Base-by-base conservation (phyloP, 2,329 filamentous ascomycete genomes). In the Microdochium trichocladiopsis region DNA sequence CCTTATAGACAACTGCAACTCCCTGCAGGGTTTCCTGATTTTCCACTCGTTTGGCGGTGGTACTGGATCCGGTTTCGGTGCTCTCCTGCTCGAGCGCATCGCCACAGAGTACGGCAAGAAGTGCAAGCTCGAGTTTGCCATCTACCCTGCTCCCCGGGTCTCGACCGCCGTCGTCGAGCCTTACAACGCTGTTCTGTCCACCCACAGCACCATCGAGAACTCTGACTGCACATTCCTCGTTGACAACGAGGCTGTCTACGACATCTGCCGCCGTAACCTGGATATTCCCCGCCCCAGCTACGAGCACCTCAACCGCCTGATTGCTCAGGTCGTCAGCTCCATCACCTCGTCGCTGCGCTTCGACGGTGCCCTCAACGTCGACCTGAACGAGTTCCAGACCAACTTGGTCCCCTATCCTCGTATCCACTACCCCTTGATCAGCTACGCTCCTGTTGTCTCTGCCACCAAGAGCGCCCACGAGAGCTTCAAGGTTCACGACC, bases 401-500 rank as follows among this genome's bases (percentile, higher is more conserved):
- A 88, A 88, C 75, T 66, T 88, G 71, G 85, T 88, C 51, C 84
- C 84, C 24, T 88, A 86, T 69, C 84, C 84, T 33, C 83, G 84
- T 68, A 88, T 88, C 59, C 84, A 88, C 75, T 88, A 87, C 70
- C 85, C 85, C 50, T 72, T 88, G 48, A 86, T 88, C 73, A 85
- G 81, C 73, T 88, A 88, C 65, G 83, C 85, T 11, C 84, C 84
- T 28, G 84, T 88, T 60, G 77, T 88, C 58, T 87, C 84, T 22
- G 82, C 83, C 54, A 77, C 80, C 75, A 89, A 88, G 80, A 90
- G 87, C 70, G 82, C 84, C 48, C 89, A 94, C 66, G 89, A 94
- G 77, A 90, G 87, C 76, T 92, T 92, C 83, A 90, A 90, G 78
- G 86, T 91, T 52, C 80, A 83, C 56, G 90, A 94, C 59, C 72